Evolutionary conservation across 202 grass and related monocot species (phyloP), one percentile per base, ranked within the genome.

Genomic region (Musa balbisiana): DNA sequence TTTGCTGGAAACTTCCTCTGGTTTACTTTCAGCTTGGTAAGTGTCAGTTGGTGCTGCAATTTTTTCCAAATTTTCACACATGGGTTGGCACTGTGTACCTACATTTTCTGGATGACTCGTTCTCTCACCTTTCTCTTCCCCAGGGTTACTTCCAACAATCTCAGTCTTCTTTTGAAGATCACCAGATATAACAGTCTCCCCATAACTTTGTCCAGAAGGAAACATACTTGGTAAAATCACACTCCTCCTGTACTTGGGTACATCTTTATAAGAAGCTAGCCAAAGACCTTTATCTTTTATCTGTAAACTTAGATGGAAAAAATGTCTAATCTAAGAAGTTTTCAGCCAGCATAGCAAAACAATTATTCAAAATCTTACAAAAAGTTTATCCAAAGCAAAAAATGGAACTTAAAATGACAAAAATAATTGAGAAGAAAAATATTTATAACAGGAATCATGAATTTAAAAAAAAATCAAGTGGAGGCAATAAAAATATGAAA

Each of bases 211-310:
- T 29, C 91, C 89, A 78, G 94, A 98, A 73, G 95, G 91, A 83
- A 98, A 98, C 95, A 98, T 94, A 78, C 88, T 90, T 83, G 89
- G 91, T 72, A 68, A 74, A 87, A 98, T 71, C 50, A 76, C 90
- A 71, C 19, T 79, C 71, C 88, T 93, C 72, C 95, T 88, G 73
- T 92, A 87, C 70, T 59, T 82, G 81, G 85, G 91, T 74, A 94
- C 83, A 80, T 98, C 86, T 82, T 98, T 87, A 56, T 94, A 85
- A 49, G 71, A 84, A 60, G 88, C 84, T 65, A 98, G 79, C 94
- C 94, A 98, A 83, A 84, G 83, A 51, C 91, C 94, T 85, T 75
- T 91, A 88, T 98, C 94, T 14, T 85, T 82, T 72, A 98, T 85
- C 95, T 98, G 60, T 24, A 87, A 24, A 81, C 83, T 62, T 43